These are phyloP conservation scores for Paramecium sonneborni DNA, from an alignment of 73 alveolate genomes.

Conservation along the genomic window DNA sequence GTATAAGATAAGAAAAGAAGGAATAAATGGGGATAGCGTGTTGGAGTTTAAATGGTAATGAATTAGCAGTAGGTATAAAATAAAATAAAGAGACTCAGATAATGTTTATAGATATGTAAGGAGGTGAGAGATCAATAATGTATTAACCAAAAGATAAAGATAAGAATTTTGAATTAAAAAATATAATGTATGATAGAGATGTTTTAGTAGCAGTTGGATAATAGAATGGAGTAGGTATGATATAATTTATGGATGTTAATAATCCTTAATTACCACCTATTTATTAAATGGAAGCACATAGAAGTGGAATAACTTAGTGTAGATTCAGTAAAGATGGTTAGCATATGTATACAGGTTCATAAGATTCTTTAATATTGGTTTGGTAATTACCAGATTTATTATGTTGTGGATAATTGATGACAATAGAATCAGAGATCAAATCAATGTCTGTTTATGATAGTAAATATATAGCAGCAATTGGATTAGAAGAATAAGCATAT, in stretches of 20 bases:
- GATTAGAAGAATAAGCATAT: conserved; percentile 23
- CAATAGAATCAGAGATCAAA: neutral
- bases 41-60: conserved; percentile 54
- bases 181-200: conserved; percentile 4
- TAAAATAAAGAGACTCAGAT: conserved; percentile 20
- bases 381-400: conserved; percentile 53
- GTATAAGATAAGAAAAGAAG: conserved; percentile 29
- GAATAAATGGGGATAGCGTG: conserved; percentile 22
- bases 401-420: neutral
- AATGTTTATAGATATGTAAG: neutral
- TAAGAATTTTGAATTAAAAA: conserved; percentile 33
- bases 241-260: neutral
- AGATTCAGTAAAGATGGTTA: conserved; percentile 41
- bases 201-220: conserved; percentile 33
- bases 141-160: conserved; percentile 43
- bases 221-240: conserved; percentile 45
- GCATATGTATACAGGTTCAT: conserved; percentile 2
- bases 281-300: neutral
- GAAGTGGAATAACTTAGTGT: neutral
- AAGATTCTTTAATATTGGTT: neutral
- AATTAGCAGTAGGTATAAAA: conserved; percentile 19
- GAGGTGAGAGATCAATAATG: conserved; percentile 11
- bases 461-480: conserved; percentile 33
- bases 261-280: conserved; percentile 38
- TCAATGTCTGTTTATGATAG: conserved; percentile 1